Evolutionary conservation across 1,284 basidiomycete species (phyloP), one percentile per base, ranked within the genome.

Genomic region (Fistulinella cinereoalba): DNA sequence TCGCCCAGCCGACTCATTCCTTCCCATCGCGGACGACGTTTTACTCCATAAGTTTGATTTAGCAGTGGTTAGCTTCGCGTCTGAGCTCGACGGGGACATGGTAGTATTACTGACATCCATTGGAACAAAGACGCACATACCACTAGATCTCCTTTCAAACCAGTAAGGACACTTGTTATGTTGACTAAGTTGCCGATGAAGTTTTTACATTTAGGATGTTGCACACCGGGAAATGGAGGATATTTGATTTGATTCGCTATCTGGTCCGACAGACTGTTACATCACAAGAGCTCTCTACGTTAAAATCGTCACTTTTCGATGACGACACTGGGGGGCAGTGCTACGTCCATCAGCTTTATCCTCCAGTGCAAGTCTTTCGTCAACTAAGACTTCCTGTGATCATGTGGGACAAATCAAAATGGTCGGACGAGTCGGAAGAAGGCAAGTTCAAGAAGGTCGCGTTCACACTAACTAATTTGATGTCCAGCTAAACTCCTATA

Each of bases 101-200:
- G 12, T 3, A 21, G 33, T 15, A 13, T 21, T 36, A 13, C 13
- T 19, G 13, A 16, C 13, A n/a, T 37, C 15, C 23, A 22, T 37
- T 23, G 34, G 34, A 37, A 22, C 15, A 5, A 19, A 23, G 23
- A 7, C 10, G n/a, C 21, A 23, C 15, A 37, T 37, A 15, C 90
- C 94, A 43, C 71, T 94, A 0, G 86, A 93, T 60, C 70, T 92
- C 4, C 76, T 92, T 8, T 92, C 92, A 58, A 76, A 81, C 43
- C 72, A 85, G 83, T 87, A 47, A 45, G 50, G 10, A 22, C 4
- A 13, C 21, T 25, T 25, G 7, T 21, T 23, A 29, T 8, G 10
- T 16, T 13, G 15, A 16, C 10, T n/a, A n/a, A 25, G n/a, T 23
- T 23, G 1, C 22, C 34, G 5, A 15, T 8, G 18, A 27, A 27